These are phyloP conservation scores for Hepatocystis sp. DNA, from an alignment of 169 alveolate genomes.

Conservation along the genomic window DNA sequence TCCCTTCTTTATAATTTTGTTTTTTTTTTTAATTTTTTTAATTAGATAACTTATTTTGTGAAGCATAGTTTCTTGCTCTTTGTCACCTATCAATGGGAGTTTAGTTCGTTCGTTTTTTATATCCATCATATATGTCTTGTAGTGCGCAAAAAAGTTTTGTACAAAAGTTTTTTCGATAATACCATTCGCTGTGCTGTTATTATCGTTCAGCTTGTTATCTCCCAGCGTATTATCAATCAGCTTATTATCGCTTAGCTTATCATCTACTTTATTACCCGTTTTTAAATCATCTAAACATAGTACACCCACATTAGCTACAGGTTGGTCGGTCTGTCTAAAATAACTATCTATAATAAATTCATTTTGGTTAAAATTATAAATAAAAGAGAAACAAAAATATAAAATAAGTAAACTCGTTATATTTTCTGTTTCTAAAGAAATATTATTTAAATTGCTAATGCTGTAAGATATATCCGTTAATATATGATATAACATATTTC, in stretches of 20 bases:
- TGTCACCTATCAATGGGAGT: too few species aligned
- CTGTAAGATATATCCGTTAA: conserved; percentile 44
- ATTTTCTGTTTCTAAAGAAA: conserved; percentile 23
- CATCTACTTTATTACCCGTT: conserved; percentile 1
- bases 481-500: conserved; percentile 9
- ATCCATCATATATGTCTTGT: conserved; percentile 17
- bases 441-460: conserved; percentile 25
- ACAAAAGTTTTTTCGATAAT: conserved; percentile 37
- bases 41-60: conserved; percentile 11
- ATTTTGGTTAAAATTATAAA: conserved; percentile 38
- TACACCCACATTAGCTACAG: not conserved
- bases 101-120: conserved; percentile 18
- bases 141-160: conserved; percentile 50
- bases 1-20: not conserved
- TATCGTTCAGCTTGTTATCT: too few species aligned
- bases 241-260: too few species aligned
- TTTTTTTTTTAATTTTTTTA: conserved; percentile 27
- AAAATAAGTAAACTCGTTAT: conserved; percentile 24
- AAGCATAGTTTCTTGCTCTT: conserved; percentile 38
- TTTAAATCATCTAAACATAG: conserved; percentile 13
- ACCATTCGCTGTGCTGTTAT: too few species aligned
- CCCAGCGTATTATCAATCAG: too few species aligned
- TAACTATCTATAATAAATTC: conserved; percentile 64
- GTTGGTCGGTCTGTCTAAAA: conserved; percentile 8
- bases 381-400: conserved; percentile 51